These are phyloP conservation scores for Marasmius fiardii DNA, from an alignment of 1,284 basidiomycete genomes.

Conservation along the genomic window DNA sequence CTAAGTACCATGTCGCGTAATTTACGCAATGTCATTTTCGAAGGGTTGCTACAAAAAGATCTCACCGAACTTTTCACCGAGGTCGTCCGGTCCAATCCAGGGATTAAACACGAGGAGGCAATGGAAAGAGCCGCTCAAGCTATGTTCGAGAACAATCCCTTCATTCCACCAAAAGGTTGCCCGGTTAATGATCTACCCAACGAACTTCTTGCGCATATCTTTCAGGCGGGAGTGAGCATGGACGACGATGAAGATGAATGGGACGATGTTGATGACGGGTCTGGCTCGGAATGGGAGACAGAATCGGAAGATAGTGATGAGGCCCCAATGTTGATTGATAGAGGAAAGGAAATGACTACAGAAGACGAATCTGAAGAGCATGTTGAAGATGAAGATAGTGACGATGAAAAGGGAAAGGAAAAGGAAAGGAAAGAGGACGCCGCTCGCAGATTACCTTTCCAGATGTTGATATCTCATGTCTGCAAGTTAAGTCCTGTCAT, in stretches of 20 bases:
- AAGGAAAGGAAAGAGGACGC: constrained; percentile 24
- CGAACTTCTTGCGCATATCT: constrained; percentile 58
- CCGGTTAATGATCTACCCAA: constrained; percentile 54
- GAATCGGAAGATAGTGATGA: constrained; percentile 14
- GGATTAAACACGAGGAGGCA: constrained; percentile 25
- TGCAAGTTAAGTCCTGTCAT: constrained; percentile 20
- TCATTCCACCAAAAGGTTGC: constrained; percentile 46
- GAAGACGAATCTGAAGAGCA: constrained; percentile 14
- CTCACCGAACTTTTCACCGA: constrained; percentile 16
- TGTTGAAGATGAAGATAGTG: constrained; percentile 16
- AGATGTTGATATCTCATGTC: constrained; percentile 42
- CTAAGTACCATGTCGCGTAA: constrained; percentile 17
- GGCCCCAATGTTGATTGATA: constrained; percentile 11
- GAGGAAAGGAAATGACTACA: constrained; percentile 17
- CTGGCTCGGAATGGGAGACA: constrained; percentile 18
- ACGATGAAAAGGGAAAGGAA: constrained; percentile 23
- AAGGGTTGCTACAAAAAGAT: constrained; percentile 6
- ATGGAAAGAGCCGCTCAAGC: constrained; percentile 27
- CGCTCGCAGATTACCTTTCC: constrained; percentile 29
- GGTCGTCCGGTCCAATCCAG: constrained; percentile 23
- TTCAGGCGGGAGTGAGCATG: constrained; percentile 42
- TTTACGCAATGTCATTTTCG: neutral
- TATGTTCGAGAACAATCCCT: constrained; percentile 41
- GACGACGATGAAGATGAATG: constrained; percentile 29
- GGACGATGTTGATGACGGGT: constrained; percentile 24